A percentile compares a stretch with the other conserved stretches of the same genome.
Conservation (phyloP, 805 yeast species). For the Saccharomycopsis sp. region DNA sequence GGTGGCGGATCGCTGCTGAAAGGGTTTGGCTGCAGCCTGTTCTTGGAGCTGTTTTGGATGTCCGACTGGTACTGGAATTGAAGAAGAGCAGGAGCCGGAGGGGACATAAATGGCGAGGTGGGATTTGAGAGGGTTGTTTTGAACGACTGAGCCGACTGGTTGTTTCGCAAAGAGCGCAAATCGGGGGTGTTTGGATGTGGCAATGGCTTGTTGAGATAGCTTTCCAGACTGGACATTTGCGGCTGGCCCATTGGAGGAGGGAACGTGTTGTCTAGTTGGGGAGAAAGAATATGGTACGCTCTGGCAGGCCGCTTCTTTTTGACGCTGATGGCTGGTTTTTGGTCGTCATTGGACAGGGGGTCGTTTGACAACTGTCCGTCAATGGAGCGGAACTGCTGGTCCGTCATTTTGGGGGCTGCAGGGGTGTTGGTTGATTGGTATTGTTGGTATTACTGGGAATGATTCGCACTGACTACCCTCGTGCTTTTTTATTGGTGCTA, state of each 20-base stretch:
- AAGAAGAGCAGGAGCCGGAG: conserved; percentile 28
- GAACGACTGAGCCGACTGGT: not conserved
- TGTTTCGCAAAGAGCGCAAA: not conserved
- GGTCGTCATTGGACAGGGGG: not conserved
- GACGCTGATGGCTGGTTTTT: not conserved
- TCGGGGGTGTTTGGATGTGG: not conserved
- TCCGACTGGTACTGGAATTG: conserved; percentile 25
- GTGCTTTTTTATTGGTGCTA: too few species aligned
- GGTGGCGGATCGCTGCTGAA: not conserved
- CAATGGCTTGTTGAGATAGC: not conserved
- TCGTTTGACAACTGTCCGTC: conserved; percentile 6
- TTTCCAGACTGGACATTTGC: not conserved
- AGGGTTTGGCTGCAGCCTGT: not conserved
- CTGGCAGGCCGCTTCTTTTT: conserved; percentile 16
- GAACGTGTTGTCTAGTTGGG: conserved; percentile 4
- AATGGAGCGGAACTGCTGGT: conserved; percentile 3
- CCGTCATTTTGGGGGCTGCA: not conserved
- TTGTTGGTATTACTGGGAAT: not conserved
- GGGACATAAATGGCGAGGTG: conserved; percentile 13
- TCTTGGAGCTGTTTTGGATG: conserved; percentile 4
- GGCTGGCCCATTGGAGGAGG: not conserved
- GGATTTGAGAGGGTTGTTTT: conserved; percentile 11
- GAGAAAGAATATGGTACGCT: conserved; percentile 15
- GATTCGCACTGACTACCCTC: too few species aligned
- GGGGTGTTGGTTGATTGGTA: too few species aligned